These are phyloP conservation scores for Thymus quinquecostatus DNA, from an alignment of 257 asterid species.

Conservation along the genomic window DNA sequence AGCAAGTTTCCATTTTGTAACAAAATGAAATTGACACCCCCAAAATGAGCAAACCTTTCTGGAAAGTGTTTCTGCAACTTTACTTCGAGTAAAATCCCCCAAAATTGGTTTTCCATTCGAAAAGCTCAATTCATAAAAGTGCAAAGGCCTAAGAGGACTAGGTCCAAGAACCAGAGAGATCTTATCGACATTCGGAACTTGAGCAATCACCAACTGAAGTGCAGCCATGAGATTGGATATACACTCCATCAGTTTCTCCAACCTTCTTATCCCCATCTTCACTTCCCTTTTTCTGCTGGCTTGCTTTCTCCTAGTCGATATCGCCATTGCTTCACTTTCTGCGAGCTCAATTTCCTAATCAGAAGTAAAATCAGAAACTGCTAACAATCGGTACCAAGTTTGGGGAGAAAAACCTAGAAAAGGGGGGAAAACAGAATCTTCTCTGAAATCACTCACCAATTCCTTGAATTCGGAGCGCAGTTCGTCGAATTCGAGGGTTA, in stretches of 20 bases:
- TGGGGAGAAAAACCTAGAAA: neutral
- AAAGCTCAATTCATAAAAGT: slow-evolving; percentile 76
- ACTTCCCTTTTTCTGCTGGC: slow-evolving; percentile 82
- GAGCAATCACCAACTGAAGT: slow-evolving; percentile 64
- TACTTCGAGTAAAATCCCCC: slow-evolving; percentile 58
- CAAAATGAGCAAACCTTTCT: slow-evolving; percentile 61
- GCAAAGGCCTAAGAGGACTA: slow-evolving; percentile 83
- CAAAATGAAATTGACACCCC: slow-evolving; percentile 13
- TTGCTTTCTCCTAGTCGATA: slow-evolving; percentile 59
- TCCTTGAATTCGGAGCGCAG: slow-evolving; percentile 59
- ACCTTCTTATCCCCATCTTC: slow-evolving; percentile 74
- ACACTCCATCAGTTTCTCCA: slow-evolving; percentile 70
- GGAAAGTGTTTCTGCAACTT: slow-evolving; percentile 65
- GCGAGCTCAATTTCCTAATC: slow-evolving; percentile 61
- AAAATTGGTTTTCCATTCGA: slow-evolving; percentile 41
- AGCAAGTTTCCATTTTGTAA: neutral
- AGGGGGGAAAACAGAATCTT: neutral
- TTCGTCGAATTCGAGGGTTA: slow-evolving; percentile 70
- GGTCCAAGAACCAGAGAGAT: slow-evolving; percentile 77
- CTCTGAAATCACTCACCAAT: slow-evolving; percentile 48
- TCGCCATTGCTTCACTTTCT: slow-evolving; percentile 52
- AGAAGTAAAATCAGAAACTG: neutral
- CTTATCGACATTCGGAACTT: slow-evolving; percentile 59
- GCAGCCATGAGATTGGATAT: slow-evolving; percentile 61
- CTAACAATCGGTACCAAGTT: slow-evolving; percentile 9